Base-by-base conservation (phyloP, 1,284 basidiomycete species). In the Melampsora americana region DNA sequence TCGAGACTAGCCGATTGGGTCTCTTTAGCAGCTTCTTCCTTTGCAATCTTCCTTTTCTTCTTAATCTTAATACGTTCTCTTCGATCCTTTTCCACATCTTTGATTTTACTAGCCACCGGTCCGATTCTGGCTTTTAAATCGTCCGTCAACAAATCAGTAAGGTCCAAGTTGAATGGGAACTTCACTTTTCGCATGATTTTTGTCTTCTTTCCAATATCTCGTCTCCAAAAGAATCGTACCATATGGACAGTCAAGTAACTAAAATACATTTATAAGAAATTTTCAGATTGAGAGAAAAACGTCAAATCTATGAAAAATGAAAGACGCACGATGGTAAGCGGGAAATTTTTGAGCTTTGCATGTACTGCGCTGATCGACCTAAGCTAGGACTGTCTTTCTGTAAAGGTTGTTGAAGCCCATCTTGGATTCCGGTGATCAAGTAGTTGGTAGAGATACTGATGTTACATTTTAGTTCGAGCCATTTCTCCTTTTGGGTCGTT, bases 111-210 rank as follows among this genome's bases (percentile, higher is more conserved):
- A 79, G 89, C 90, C 65, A 90, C 87, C 1, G 78, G 75, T 39
- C 71, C 50, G 5, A 80, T 67, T 81, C 90, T 91, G 18, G 84
- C 85, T 78, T 89, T 89, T 16, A 97, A 86, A 42, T 92, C 92
- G 14, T 44, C 90, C 0, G 92, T 91, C 60, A 87, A 87, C 56
- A 97, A 86, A 64, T 95, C 93, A 32, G 91, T 84, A 0, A 90
- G 91, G 80, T 99, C 95, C 62, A 95, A 89, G 80, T 95, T 85
- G 61, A 88, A 87, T 1, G 90, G 90, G 84, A 96, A 98, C 83
- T 95, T 96, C 79, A 98, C 95, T 85, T 91, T 92, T 77, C 94
- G 89, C 92, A 95, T 92, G 82, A 95, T 93, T 84, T 95, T 95
- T 0, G 92, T 89, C 81, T 94, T 95, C 85, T 93, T 94, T 79